phyloP scores from a whole-genome alignment of 2,329 filamentous ascomycete species.

The Sclerotinia minor region DNA sequence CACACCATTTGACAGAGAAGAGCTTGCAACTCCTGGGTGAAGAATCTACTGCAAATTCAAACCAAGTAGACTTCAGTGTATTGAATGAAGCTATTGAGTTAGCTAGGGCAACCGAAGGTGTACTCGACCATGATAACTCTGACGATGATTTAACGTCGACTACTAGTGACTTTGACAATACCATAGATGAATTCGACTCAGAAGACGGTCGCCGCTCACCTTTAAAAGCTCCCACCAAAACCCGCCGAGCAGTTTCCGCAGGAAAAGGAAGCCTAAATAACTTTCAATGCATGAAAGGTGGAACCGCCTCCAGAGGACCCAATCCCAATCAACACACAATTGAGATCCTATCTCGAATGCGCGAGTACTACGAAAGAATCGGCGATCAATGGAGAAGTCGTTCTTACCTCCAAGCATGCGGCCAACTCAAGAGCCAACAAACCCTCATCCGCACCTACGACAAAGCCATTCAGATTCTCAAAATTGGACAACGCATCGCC shows the following conservation, averaged over 20 bases:
- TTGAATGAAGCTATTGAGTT: slow-evolving; percentile 11
- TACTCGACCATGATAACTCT: slow-evolving; percentile 8
- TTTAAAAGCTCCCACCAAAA: slow-evolving; percentile 22
- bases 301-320: slow-evolving; percentile 45
- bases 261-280: slow-evolving; percentile 45
- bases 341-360: slow-evolving; percentile 74
- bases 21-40: neutral
- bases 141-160: slow-evolving; percentile 12
- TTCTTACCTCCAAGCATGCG: slow-evolving; percentile 76
- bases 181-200: slow-evolving; percentile 35
- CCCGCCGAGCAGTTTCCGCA: neutral
- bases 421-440: slow-evolving; percentile 66
- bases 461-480: slow-evolving; percentile 66
- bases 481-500: slow-evolving; percentile 72
- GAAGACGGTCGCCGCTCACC: slow-evolving; percentile 39
- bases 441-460: slow-evolving; percentile 65
- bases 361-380: slow-evolving; percentile 71
- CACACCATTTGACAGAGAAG: neutral
- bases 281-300: slow-evolving; percentile 57
- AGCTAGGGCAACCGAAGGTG: slow-evolving; percentile 11
- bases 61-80: neutral
- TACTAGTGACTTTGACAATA: slow-evolving; percentile 38
- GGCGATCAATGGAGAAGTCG: slow-evolving; percentile 74
- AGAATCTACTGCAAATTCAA: neutral
- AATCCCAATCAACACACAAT: slow-evolving; percentile 79